Conservation (phyloP, 2,329 filamentous ascomycete genomes). For the Lachnellula suecica region DNA sequence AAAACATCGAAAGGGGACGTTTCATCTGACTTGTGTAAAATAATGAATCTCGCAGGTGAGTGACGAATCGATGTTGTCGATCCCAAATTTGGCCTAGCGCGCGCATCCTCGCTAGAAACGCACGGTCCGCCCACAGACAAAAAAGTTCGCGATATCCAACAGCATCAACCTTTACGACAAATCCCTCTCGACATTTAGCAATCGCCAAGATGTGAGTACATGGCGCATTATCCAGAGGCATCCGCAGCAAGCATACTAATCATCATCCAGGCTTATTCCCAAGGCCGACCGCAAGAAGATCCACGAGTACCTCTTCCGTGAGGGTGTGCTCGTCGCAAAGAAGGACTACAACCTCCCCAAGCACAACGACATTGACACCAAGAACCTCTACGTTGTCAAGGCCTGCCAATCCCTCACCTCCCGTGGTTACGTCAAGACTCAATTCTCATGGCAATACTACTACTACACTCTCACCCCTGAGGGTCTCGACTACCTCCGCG, state of each 20-base stretch:
- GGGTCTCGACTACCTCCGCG: constrained; percentile 99
- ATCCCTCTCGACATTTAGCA: constrained; percentile 32
- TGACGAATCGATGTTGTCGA: too few species aligned
- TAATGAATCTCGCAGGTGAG: too few species aligned
- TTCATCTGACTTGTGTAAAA: too few species aligned
- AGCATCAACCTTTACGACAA: too few species aligned
- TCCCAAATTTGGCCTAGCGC: too few species aligned
- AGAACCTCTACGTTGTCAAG: constrained; percentile 99
- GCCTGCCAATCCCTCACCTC: constrained; percentile 97
- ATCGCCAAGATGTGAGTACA: constrained; percentile 44
- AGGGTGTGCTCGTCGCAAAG: constrained; percentile 91
- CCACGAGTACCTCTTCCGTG: constrained; percentile 98
- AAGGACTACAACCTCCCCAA: constrained; percentile 99
- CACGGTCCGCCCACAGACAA: too few species aligned
- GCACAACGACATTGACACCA: constrained; percentile 98
- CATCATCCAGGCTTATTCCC: constrained; percentile 88
- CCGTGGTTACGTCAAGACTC: constrained; percentile 98
- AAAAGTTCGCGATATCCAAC: too few species aligned
- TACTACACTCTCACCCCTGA: constrained; percentile 99
- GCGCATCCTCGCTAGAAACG: too few species aligned
- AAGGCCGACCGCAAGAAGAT: constrained; percentile 99
- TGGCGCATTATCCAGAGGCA: not conserved
- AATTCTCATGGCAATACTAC: constrained; percentile 99
- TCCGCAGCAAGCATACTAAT: constrained; percentile 2
- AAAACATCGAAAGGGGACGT: too few species aligned